phyloP scores from a whole-genome alignment of 2,329 filamentous ascomycete genomes.

The Hypoxylon rubiginosum region DNA sequence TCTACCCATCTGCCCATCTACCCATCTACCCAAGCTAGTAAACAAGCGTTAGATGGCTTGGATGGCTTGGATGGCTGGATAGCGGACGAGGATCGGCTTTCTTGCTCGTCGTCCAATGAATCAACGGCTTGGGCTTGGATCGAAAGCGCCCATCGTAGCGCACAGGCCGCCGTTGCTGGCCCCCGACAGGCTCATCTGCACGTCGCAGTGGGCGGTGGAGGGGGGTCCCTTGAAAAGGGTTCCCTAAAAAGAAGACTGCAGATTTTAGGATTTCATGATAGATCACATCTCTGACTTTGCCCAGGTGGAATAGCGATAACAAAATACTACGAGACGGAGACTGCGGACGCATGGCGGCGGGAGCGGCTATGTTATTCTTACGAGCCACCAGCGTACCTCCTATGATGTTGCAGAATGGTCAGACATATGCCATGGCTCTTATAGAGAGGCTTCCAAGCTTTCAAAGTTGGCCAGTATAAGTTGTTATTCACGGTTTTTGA shows the following conservation, averaged over 20 bases:
- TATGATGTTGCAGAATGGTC: conserved; percentile 32
- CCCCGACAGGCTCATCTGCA: conserved; percentile 41
- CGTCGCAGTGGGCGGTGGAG: conserved; percentile 31
- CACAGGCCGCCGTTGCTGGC: conserved; percentile 41
- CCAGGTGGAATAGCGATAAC: conserved; percentile 11
- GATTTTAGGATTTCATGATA: conserved; percentile 31
- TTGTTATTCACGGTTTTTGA: conserved; percentile 28
- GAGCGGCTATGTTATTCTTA: conserved; percentile 30
- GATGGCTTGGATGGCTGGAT: conserved; percentile 8
- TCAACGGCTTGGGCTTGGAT: conserved; percentile 32
- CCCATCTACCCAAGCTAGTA: conserved; percentile 36
- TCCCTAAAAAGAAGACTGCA: conserved; percentile 24
- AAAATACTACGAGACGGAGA: conserved; percentile 28
- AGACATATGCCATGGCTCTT: conserved; percentile 22
- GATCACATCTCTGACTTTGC: conserved; percentile 19
- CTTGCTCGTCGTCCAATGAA: conserved; percentile 37
- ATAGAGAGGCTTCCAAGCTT: conserved; percentile 13
- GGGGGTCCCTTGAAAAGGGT: conserved; percentile 16
- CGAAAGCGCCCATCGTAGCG: conserved; percentile 38
- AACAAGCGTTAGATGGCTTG: conserved; percentile 15
- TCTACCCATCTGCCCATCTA: conserved; percentile 13
- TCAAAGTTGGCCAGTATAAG: no score
- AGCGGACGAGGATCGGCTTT: conserved; percentile 39
- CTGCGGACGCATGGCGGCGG: conserved; percentile 25
- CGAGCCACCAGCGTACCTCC: conserved; percentile 6